Evolutionary conservation across 2,329 filamentous ascomycete species (phyloP).

Genomic region (Ophioceras dolichostomum): DNA sequence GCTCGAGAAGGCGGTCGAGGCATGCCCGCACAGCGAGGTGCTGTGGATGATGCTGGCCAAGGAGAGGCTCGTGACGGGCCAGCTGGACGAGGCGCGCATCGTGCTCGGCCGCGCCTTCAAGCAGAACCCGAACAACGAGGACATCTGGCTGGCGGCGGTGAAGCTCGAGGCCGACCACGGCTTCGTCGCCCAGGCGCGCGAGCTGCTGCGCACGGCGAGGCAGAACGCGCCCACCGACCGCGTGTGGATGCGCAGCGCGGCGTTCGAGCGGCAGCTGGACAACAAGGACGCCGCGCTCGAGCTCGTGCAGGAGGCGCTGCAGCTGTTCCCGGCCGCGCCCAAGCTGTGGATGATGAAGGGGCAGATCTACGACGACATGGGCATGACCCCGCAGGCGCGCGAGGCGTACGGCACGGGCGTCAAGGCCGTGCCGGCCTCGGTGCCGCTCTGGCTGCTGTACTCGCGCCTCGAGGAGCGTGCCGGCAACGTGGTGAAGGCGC

Average conservation of each 20-base stretch:
- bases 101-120: constrained; percentile 86
- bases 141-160: constrained; percentile 94
- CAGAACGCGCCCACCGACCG: constrained; percentile 87
- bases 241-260: constrained; percentile 93
- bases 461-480: constrained; percentile 76
- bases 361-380: constrained; percentile 83
- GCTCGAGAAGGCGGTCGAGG: constrained; percentile 86
- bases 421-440: constrained; percentile 71
- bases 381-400: constrained; percentile 69
- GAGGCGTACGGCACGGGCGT: constrained; percentile 85
- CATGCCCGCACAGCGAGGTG: constrained; percentile 80
- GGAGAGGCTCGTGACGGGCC: constrained; percentile 83
- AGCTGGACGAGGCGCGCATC: constrained; percentile 73
- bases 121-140: constrained; percentile 91
- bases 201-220: constrained; percentile 70
- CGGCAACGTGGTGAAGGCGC: constrained; percentile 79
- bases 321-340: constrained; percentile 70
- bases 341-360: constrained; percentile 99
- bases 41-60: constrained; percentile 94
- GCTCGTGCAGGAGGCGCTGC: constrained; percentile 74
- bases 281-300: constrained; percentile 73
- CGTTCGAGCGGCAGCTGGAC: constrained; percentile 78
- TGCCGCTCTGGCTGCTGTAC: constrained; percentile 83
- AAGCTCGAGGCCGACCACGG: constrained; percentile 89
- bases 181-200: constrained; percentile 68